A percentile compares a stretch with the other conserved stretches of the same genome.
Conservation (phyloP, 2,329 filamentous ascomycete species). For the Nakataea oryzae region DNA sequence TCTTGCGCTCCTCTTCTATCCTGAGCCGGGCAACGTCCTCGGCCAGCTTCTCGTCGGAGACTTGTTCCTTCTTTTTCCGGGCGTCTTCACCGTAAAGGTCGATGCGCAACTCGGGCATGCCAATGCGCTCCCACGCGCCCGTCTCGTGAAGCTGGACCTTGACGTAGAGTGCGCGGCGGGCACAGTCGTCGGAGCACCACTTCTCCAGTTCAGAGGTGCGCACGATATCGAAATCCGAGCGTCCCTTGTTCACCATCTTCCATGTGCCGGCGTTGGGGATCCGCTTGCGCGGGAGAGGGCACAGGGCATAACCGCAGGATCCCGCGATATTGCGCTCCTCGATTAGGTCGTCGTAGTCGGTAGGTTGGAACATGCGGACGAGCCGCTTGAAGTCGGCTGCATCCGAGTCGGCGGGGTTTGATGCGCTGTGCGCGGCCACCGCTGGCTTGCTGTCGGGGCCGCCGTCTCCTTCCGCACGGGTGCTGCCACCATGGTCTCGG, state of each 20-base stretch:
- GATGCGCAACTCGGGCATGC: constrained; percentile 43
- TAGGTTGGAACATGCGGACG: constrained; percentile 67
- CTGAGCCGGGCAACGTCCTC: constrained; percentile 29
- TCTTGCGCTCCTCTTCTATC: constrained; percentile 31
- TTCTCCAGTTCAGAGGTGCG: constrained; percentile 63
- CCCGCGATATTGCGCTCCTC: constrained; percentile 78
- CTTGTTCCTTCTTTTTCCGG: constrained; percentile 13
- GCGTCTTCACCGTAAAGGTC: constrained; percentile 57
- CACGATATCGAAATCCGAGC: constrained; percentile 55
- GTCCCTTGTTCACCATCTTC: constrained; percentile 48
- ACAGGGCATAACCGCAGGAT: constrained; percentile 77
- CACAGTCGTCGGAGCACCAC: constrained; percentile 80
- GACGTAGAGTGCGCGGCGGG: constrained; percentile 69
- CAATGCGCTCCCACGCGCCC: constrained; percentile 72
- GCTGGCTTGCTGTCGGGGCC: not conserved
- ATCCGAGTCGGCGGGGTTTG: constrained; percentile 46
- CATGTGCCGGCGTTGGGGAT: constrained; percentile 51
- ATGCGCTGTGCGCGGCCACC: constrained; percentile 24
- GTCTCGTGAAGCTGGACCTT: constrained; percentile 81
- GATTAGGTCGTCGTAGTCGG: constrained; percentile 82
- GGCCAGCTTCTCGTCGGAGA: constrained; percentile 14
- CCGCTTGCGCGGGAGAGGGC: constrained; percentile 50
- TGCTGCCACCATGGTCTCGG: constrained; percentile 9
- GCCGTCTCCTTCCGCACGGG: not conserved
- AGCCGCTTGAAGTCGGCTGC: constrained; percentile 52